Evolutionary conservation across 1,284 basidiomycete genomes (phyloP).

Genomic region (Trametes versicolor): DNA sequence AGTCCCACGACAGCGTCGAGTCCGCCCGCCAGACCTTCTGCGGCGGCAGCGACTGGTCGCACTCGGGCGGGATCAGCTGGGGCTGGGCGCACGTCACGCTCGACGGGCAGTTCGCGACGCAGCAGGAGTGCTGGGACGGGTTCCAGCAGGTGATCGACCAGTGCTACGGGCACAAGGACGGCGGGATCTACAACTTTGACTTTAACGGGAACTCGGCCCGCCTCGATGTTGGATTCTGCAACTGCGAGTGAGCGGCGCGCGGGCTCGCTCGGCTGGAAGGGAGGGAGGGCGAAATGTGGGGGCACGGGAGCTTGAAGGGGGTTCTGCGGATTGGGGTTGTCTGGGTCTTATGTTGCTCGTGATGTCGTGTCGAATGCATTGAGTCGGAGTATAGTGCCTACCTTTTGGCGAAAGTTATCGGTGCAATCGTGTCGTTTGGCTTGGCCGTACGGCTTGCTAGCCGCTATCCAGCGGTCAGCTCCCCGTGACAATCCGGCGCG

Average conservation of each 20-base stretch:
- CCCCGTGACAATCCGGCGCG: no score
- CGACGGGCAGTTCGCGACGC: conserved; percentile 5
- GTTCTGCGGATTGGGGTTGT: not conserved
- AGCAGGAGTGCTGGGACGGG: conserved; percentile 10
- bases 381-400: no score
- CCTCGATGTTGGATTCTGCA: conserved; percentile 13
- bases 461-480: no score
- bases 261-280: not conserved
- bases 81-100: conserved; percentile 7
- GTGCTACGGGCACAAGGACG: conserved; percentile 12
- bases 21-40: conserved; percentile 1
- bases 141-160: conserved; percentile 12
- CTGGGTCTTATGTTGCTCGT: not conserved
- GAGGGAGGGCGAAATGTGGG: not conserved
- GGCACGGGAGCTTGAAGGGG: not conserved
- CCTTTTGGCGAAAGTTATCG: no score
- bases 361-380: no score
- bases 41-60: conserved; percentile 5
- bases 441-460: no score
- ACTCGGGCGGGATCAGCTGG: conserved; percentile 3
- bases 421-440: no score
- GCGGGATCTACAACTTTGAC: conserved; percentile 3
- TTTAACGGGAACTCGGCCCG: not conserved
- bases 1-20: not conserved
- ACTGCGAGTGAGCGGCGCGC: conserved; percentile 11